phyloP scores from a whole-genome alignment of 75 land plant genomes.

The Adiantum capillusveneris region DNA sequence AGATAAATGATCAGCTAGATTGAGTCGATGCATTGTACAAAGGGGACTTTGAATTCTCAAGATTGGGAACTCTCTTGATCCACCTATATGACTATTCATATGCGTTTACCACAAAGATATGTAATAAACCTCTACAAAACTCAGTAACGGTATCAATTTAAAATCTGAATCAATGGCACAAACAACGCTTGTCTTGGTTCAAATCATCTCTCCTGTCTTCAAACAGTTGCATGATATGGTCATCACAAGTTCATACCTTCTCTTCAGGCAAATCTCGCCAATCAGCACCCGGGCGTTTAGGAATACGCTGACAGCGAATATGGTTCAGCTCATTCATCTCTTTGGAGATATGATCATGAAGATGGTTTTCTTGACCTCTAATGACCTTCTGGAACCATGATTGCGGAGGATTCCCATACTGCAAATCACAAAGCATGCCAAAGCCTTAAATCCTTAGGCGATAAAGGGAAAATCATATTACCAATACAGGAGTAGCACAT shows the following conservation, averaged over 20 bases:
- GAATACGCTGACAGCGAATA: conserved; percentile 81
- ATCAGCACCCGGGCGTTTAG: conserved; percentile 93
- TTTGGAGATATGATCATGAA: conserved; percentile 82
- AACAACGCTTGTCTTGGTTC: no score
- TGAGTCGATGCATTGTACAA: no score
- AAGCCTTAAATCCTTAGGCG: neutral
- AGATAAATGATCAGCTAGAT: neutral
- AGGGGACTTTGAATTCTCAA: no score
- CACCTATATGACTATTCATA: neutral
- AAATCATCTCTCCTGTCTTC: no score
- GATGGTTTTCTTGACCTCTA: conserved; percentile 35
- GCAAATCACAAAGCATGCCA: conserved; percentile 5
- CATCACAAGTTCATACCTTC: conserved; percentile 71
- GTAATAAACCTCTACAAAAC: no score
- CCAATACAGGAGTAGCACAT: conserved; percentile 12
- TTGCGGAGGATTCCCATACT: conserved; percentile 73
- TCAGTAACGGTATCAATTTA: no score
- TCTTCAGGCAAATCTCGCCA: conserved; percentile 97
- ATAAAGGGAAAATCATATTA: neutral
- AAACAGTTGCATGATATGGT: no score
- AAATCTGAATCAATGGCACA: no score
- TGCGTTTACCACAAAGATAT: no score
- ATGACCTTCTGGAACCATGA: conserved; percentile 95
- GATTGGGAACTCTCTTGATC: neutral
- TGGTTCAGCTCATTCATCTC: conserved; percentile 97